Percentiles rank a stretch among this genome's conserved stretches.
Evolutionary conservation across 257 asterid genomes (phyloP).

Genomic region (Paulownia fortunei): DNA sequence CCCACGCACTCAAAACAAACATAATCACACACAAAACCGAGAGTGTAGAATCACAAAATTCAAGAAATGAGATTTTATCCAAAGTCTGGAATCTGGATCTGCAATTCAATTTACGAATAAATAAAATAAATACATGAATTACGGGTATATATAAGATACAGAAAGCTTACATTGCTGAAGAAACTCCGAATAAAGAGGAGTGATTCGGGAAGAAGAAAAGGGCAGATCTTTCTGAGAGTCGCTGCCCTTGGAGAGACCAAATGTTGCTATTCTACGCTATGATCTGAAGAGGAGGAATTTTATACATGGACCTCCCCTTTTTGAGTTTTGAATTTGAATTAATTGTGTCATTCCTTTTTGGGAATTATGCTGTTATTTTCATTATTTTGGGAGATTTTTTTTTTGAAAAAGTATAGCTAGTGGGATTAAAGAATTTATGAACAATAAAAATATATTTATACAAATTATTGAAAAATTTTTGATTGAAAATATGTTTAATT

Average conservation of each 20-base stretch:
- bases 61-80: neutral
- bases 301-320: neutral
- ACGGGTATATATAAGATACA: neutral
- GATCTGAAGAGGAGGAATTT: neutral
- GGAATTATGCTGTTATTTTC: too few relatives aligned
- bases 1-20: neutral
- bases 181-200: neutral
- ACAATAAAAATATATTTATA: too few relatives aligned
- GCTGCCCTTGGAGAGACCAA: neutral
- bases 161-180: slow-evolving; percentile 1
- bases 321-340: neutral
- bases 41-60: neutral
- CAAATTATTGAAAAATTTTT: too few relatives aligned
- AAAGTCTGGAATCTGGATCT: slow-evolving; percentile 14
- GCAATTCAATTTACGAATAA: neutral
- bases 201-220: neutral
- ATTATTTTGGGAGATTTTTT: too few relatives aligned
- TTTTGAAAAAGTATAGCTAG: too few relatives aligned
- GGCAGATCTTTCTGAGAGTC: neutral
- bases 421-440: too few relatives aligned
- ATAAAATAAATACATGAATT: neutral
- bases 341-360: too few relatives aligned
- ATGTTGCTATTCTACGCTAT: neutral
- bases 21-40: too few relatives aligned
- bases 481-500: too few relatives aligned